Conservation (phyloP, 2,329 filamentous ascomycete species). For the Aquanectria penicillioides region DNA sequence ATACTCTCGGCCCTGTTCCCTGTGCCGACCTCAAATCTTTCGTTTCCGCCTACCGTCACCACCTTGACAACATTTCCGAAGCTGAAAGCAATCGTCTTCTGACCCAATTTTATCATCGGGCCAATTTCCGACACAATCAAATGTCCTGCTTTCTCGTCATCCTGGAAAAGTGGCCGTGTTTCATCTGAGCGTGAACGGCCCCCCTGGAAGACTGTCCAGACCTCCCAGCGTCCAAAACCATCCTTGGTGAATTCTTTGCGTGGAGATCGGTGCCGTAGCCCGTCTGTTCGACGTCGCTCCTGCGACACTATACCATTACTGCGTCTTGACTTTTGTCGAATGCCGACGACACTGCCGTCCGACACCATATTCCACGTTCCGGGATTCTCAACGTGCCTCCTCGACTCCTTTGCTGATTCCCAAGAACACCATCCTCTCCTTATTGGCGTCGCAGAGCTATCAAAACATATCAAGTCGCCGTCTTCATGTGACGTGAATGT, state of each 20-base stretch:
- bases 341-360: constrained; percentile 70
- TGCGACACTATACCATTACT: constrained; percentile 19
- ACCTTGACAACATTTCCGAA: constrained; percentile 80
- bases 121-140: constrained; percentile 74
- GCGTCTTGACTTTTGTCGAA: constrained; percentile 58
- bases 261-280: constrained; percentile 44
- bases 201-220: constrained; percentile 62
- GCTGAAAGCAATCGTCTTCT: constrained; percentile 72
- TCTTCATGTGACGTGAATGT: constrained; percentile 67
- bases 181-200: constrained; percentile 57
- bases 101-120: constrained; percentile 70
- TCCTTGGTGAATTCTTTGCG: constrained; percentile 36
- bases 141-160: constrained; percentile 56
- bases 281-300: constrained; percentile 32
- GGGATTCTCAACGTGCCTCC: constrained; percentile 66
- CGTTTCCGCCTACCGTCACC: constrained; percentile 70
- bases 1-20: constrained; percentile 43
- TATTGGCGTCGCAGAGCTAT: constrained; percentile 48
- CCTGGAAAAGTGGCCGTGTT: constrained; percentile 54
- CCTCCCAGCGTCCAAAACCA: constrained; percentile 58
- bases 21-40: constrained; percentile 64
- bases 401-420: constrained; percentile 61
- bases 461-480: constrained; percentile 66
- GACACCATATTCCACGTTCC: constrained; percentile 72
- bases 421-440: constrained; percentile 60